Evolutionary conservation across 1,284 basidiomycete species (phyloP), one percentile per base, ranked within the genome.

Genomic region (Cryptococcus sp.): DNA sequence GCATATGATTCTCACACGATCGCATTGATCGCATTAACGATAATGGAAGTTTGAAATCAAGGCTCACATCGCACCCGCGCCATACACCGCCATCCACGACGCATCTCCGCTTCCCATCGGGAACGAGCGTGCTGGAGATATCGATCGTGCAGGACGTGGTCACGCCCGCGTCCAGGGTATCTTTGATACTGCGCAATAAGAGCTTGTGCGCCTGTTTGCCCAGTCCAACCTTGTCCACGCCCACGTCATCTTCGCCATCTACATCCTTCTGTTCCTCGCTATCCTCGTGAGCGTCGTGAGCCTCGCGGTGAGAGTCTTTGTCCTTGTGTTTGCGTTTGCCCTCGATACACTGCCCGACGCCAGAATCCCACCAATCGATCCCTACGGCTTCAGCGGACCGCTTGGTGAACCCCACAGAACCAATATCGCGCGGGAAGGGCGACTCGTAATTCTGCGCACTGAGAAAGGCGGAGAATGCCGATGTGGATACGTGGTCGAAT

Each of bases 71-170:
- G 76, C 91, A 94, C 40, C 87, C 81, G 69, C 88, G 87, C 91
- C 91, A 94, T 52, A 81, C 66, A 2, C 72, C 84, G 63, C 90
- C 90, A 69, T 88, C 78, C 39, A 78, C 89, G 39, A 91, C 81
- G 71, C 91, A 93, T 19, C 88, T 85, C 53, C 84, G 78, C 64
- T 80, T 81, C 65, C 54, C 61, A 16, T 51, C 47, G 6, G 23
- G 17, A 15, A 64, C 62, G 35, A 69, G 25, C 0, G 68, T 74
- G 35, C 68, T 70, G 1, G 84, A 87, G 70, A 93, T 90, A 50
- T 90, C 74, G 45, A 94, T 82, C 1, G 90, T 92, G 79, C 91
- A 94, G 72, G 89, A 91, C 78, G 86, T 92, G 60, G 86, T 90
- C 68, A 93, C 85, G 3, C 81, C 83, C 65, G 86, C 62, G 22